Base-by-base conservation (phyloP, 192 early-diverging fungal species). In the Ambispora gerdemannii region DNA sequence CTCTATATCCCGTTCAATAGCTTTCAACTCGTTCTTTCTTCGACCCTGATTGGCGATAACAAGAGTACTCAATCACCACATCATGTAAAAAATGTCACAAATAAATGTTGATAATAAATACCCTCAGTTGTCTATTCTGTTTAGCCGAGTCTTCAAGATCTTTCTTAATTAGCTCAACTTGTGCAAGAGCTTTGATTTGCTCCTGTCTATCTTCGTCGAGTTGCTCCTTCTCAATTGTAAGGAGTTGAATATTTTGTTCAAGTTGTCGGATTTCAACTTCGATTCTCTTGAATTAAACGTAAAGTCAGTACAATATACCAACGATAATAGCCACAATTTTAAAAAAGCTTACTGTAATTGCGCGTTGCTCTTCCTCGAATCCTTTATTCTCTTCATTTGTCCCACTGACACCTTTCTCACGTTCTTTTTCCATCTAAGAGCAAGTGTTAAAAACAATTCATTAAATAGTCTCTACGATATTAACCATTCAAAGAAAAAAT, bases 91-190 rank as follows among this genome's bases (percentile, higher is more conserved):
- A 15, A 13, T 68, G 6, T 15, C 11, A 53, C 7, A 55, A 0
- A 49, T 27, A 55, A 36, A 11, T 22, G 31, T 20, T 3, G 20
- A 53, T n/a, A 53, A 53, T 62, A 10, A 13, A 59, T 43, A 70
- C 68, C 24, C 43, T 58, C 22, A 28, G 19, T 28, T 77, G 71
- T 17, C 63, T 6, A 34, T 71, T 75, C 51, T 75, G 75, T 28
- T 53, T 72, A 28, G 65, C 63, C 24, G 70, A 77, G 34, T 92
- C 88, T 72, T 95, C 91, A 53, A 93, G 75, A 76, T 96, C 92
- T 62, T 91, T 87, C 53, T 95, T 86, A 3, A 83, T 74, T 24
- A 93, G 79, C 75, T 96, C 91, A 22, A 91, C 77, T 65, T 94
- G 88, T 4, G 93, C 90, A 56, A 90, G 84, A 7, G 80, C 78